Evolutionary conservation across 192 early-diverging fungal genomes (phyloP), one percentile per base, ranked within the genome.

Genomic region (Entomortierella parvispora): DNA sequence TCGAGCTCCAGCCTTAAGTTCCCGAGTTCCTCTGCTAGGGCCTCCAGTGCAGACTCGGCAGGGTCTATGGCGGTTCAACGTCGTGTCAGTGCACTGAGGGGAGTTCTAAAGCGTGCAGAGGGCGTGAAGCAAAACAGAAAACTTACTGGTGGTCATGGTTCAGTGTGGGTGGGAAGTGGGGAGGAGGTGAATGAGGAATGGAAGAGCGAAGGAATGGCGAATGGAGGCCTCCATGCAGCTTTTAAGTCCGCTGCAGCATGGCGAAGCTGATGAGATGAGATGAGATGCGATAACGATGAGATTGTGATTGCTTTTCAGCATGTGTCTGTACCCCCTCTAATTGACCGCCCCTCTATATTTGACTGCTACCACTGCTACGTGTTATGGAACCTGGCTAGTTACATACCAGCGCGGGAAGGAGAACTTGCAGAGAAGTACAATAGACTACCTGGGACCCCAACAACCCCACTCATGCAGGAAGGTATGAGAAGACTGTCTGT

Each of bases 391-490:
- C n/a, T n/a, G n/a, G n/a, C n/a, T n/a, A 77, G 74, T 26, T 77
- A 45, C 33, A 77, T 77, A 33, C 74, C 74, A 23, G 49, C 56
- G 23, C 65, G 74, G 44, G 74, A 77, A 17, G 61, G 65, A 28
- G 55, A 47, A 11, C 61, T 77, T 25, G 46, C 74, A 33, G 74
- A 77, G n/a, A 44, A 56, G 18, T 68, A 53, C 34, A 32, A 48
- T 11, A 33, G 68, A 2, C 23, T 72, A 12, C 74, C 65, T 2
- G 74, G 68, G 3, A 43, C 61, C 6, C 65, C 65, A 0, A 57
- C 56, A 23, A 77, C 74, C 7, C 65, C 74, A 1, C 52, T 44
- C 3, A 40, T 40, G 37, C 52, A 54, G 15, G 52, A 61, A 34
- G 51, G 66, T 25, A 49, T 28, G 7, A 59, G 54, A 11, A 68